Base-by-base conservation (phyloP, 305 asterid genomes). In the Fraxinus sp. region DNA sequence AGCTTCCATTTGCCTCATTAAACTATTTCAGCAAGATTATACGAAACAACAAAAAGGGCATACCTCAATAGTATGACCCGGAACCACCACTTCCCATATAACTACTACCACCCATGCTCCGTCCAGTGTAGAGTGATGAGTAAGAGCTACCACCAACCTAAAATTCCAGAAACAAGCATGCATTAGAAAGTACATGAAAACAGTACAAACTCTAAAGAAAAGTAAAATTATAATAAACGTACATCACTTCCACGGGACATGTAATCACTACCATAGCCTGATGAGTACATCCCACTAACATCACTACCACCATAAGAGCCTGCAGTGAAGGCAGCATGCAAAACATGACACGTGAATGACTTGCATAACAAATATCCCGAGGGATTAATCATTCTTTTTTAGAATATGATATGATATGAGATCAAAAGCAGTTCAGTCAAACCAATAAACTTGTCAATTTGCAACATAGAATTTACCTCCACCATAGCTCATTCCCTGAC, bases 11-110 rank as follows among this genome's bases (percentile, higher is more conserved):
- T 68, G 39, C 75, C 75, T 68, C n/a, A 4, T 62, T 20, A 74
- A 30, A 68, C 75, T 11, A 68, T 11, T 26, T 28, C 37, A 28
- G 37, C 8, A 68, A 68, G 75, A 30, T 30, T 13, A 11, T 68
- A 68, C n/a, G 22, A 28, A 68, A 68, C 75, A 68, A 68, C 10
- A 30, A 16, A 68, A 68, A 68, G 1, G 39, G 81, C 86, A 72
- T 88, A 91, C 97, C 98, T 93, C 84, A 95, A 84, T 95, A 94
- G 84, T 95, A 94, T 20, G 98, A 92, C 81, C 97, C 94, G 55
- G 99, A 95, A 85, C 97, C 89, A 86, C 95, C 86, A 81, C 96
- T 90, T 64, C 98, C 96, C 95, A 92, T 92, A 77, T 95, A 95
- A 87, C 93, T 90, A 77, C 87, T 86, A 75, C 99, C 94, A 85